These are phyloP conservation scores for Ephemerocybe angulata DNA, from an alignment of 768 basidiomycete species.

Conservation along the genomic window DNA sequence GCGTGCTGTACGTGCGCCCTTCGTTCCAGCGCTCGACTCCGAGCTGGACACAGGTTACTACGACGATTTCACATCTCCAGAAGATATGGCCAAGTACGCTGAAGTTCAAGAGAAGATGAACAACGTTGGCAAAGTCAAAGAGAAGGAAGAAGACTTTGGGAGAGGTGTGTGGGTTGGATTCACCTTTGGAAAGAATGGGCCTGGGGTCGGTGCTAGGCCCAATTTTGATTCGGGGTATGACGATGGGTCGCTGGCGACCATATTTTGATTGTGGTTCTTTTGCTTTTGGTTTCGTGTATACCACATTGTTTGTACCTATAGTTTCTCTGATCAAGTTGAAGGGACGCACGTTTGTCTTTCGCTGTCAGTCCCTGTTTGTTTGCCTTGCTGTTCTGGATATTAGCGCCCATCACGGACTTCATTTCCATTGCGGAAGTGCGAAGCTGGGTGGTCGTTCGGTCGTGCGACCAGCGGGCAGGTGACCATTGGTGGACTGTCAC, in stretches of 20 bases:
- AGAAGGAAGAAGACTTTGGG: constrained; percentile 71
- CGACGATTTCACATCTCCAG: constrained; percentile 81
- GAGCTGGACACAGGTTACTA: constrained; percentile 96
- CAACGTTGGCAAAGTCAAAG: constrained; percentile 88
- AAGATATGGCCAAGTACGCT: constrained; percentile 98
- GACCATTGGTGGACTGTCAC: no score
- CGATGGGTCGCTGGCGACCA: constrained; percentile 54
- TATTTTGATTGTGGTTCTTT: constrained; percentile 39
- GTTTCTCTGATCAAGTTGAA: not conserved
- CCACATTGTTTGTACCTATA: not conserved
- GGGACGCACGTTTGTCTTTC: no score
- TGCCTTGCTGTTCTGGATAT: no score
- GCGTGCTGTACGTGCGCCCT: constrained; percentile 75
- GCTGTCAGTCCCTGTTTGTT: no score
- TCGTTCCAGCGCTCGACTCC: constrained; percentile 90
- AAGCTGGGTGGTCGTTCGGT: no score
- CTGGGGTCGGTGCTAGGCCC: constrained; percentile 36
- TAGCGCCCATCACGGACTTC: no score
- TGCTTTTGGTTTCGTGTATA: constrained; percentile 5
- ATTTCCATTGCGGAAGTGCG: no score
- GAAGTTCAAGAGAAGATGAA: constrained; percentile 96
- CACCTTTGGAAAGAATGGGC: constrained; percentile 87
- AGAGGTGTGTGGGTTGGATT: constrained; percentile 91
- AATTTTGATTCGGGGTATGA: constrained; percentile 40
- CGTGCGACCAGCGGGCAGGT: no score